phyloP scores from a whole-genome alignment of 2,329 filamentous ascomycete species.

The Ceratocystis papillata region DNA sequence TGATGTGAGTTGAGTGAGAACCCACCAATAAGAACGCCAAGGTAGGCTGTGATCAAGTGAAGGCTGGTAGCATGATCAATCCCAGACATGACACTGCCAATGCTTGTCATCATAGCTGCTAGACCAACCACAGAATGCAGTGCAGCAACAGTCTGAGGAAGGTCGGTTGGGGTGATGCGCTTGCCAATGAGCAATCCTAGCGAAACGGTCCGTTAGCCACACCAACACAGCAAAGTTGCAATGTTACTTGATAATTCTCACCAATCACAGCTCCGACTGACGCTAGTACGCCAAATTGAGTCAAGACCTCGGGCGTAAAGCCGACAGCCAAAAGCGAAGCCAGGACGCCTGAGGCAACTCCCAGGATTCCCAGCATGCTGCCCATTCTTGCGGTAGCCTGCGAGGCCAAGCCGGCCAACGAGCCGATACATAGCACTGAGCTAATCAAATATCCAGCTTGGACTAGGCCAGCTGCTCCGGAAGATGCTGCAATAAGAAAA shows the following conservation, averaged over 20 bases:
- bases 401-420: slow-evolving; percentile 68
- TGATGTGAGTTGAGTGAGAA: not conserved
- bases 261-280: slow-evolving; percentile 57
- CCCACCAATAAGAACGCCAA: slow-evolving; percentile 69
- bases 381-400: slow-evolving; percentile 75
- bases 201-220: slow-evolving; percentile 23
- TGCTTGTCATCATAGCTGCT: slow-evolving; percentile 77
- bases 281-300: slow-evolving; percentile 69
- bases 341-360: slow-evolving; percentile 71
- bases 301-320: slow-evolving; percentile 65
- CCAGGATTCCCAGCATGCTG: slow-evolving; percentile 76
- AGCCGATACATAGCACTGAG: slow-evolving; percentile 74
- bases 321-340: slow-evolving; percentile 73
- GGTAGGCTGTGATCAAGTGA: slow-evolving; percentile 75
- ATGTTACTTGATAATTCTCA: slow-evolving; percentile 25
- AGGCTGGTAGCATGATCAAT: slow-evolving; percentile 60
- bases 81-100: slow-evolving; percentile 71
- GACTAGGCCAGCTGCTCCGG: slow-evolving; percentile 71
- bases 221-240: slow-evolving; percentile 23
- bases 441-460: slow-evolving; percentile 81
- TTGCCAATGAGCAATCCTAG: slow-evolving; percentile 65
- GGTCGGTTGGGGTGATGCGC: slow-evolving; percentile 74
- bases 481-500: slow-evolving; percentile 67
- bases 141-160: slow-evolving; percentile 81
- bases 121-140: slow-evolving; percentile 84